These are phyloP conservation scores for Dianthus caryophyllus DNA, from an alignment of 148 eudicot genomes.

Conservation along the genomic window DNA sequence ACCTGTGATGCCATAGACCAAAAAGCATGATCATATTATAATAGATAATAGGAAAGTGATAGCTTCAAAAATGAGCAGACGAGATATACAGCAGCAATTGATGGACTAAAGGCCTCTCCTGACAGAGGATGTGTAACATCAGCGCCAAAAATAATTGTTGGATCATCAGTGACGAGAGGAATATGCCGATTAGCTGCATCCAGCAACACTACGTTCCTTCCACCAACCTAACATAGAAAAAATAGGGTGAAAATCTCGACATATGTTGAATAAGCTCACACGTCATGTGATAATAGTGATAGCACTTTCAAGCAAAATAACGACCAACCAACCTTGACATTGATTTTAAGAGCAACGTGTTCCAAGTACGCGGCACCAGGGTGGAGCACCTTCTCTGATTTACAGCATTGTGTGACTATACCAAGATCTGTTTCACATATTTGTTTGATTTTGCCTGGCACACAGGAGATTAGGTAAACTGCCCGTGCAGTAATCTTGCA, in stretches of 20 bases:
- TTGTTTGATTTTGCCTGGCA: conserved; percentile 52
- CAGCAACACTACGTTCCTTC: conserved; percentile 47
- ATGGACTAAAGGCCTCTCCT: conserved; percentile 70
- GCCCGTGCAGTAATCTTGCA: background rate
- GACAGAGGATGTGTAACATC: conserved; percentile 74
- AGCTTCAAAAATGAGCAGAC: background rate
- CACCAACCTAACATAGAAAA: conserved; percentile 47
- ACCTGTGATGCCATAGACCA: conserved; percentile 34
- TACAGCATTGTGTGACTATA: conserved; percentile 65
- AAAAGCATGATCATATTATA: background rate
- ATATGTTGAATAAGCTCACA: background rate
- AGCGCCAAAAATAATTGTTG: conserved; percentile 74
- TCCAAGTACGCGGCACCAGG: conserved; percentile 50
- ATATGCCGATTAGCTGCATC: conserved; percentile 27
- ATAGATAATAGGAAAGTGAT: background rate
- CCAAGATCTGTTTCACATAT: conserved; percentile 76
- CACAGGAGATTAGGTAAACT: background rate
- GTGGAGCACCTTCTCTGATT: conserved; percentile 30
- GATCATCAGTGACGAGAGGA: conserved; percentile 44
- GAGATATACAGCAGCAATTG: conserved; percentile 66
- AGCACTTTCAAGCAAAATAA: background rate
- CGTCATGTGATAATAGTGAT: background rate
- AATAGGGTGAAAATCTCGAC: background rate
- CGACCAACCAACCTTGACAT: conserved; percentile 60
- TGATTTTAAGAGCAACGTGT: conserved; percentile 62